A percentile compares a stretch with the other conserved stretches of the same genome.
Conservation (phyloP, 2,329 filamentous ascomycete species). For the Pseudogymnoascus sp. region DNA sequence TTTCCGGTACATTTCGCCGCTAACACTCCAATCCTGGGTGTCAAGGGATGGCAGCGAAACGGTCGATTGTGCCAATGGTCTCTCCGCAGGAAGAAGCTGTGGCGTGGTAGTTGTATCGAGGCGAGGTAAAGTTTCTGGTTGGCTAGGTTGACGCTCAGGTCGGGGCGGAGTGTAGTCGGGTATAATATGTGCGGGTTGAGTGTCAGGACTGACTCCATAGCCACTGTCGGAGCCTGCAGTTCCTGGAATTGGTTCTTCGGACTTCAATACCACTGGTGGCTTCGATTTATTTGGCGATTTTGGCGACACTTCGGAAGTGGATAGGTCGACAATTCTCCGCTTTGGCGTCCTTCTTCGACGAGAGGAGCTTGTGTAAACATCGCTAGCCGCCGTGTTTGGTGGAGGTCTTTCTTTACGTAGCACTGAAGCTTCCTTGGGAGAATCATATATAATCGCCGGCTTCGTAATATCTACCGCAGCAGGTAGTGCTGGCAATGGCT, state of each 20-base stretch:
- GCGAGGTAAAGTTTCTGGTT: slow-evolving; percentile 21
- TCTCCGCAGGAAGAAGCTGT: slow-evolving; percentile 24
- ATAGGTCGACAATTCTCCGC: slow-evolving; percentile 55
- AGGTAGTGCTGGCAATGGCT: slow-evolving; percentile 49
- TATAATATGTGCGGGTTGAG: slow-evolving; percentile 22
- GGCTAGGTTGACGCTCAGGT: slow-evolving; percentile 21
- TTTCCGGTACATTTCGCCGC: slow-evolving; percentile 72
- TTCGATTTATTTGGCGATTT: slow-evolving; percentile 10
- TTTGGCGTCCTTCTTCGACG: slow-evolving; percentile 53
- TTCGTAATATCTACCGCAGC: slow-evolving; percentile 59
- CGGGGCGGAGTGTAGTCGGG: slow-evolving; percentile 26
- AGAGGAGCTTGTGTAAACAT: slow-evolving; percentile 46
- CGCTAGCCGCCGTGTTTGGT: slow-evolving; percentile 46
- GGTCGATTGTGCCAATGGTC: slow-evolving; percentile 21
- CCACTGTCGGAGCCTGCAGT: slow-evolving; percentile 21
- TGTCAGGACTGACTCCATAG: slow-evolving; percentile 27
- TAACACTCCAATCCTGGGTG: slow-evolving; percentile 52
- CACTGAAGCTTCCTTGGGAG: slow-evolving; percentile 39
- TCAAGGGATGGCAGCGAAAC: slow-evolving; percentile 22
- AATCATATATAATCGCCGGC: slow-evolving; percentile 46
- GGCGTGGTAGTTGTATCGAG: slow-evolving; percentile 25
- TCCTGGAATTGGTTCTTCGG: slow-evolving; percentile 18
- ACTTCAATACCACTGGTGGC: slow-evolving; percentile 18
- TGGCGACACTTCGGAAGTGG: slow-evolving; percentile 31
- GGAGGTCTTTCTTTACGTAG: slow-evolving; percentile 49